Evolutionary conservation across 2,329 filamentous ascomycete species (phyloP), one percentile per base, ranked within the genome.

Genomic region (Alternaria metachromatica): DNA sequence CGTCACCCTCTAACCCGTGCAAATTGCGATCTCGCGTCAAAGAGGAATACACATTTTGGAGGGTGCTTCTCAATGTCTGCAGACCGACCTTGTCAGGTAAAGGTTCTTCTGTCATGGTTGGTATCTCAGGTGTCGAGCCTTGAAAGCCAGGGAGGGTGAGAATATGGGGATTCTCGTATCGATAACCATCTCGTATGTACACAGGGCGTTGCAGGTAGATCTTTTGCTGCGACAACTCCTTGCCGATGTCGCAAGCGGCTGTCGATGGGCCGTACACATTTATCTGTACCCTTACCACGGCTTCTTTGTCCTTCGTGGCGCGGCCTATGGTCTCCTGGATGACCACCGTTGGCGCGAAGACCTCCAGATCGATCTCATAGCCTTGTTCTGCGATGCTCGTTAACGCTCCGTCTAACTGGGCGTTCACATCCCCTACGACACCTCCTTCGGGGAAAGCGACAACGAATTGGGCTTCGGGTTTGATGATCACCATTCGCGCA

Each of bases 121-220:
- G 30, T 56, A 66, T 55, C 58, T 50, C 60, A 5, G 58, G 3
- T 5, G 55, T 44, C 5, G 58, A 20, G 12, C 28, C 20, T 3
- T 69, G 60, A 20, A 65, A 55, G 3, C 69, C 44, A 1, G 60
- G 33, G 10, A 76, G 60, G 13, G 65, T 72, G 23, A 76, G 60
- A 3, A 72, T 21, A 13, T 77, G 75, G 3, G 75, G 74, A 46
- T 76, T 77, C 6, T 76, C 71, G 46, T 77, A 76, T 0, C 33
- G 18, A 3, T 53, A 10, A 15, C 66, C 67, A 10, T 62, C 15
- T 33, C 66, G 62, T 4, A 71, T 21, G 28, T 71, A 57, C 23
- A 71, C 67, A 3, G 75, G 73, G 11, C 58, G 59, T 58, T 77
- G 75, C 1, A 77, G 61, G 41, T 71, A 77, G 9, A 76, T 44